Conservation (phyloP, 306 rosid species). For the Cicer judaicum region DNA sequence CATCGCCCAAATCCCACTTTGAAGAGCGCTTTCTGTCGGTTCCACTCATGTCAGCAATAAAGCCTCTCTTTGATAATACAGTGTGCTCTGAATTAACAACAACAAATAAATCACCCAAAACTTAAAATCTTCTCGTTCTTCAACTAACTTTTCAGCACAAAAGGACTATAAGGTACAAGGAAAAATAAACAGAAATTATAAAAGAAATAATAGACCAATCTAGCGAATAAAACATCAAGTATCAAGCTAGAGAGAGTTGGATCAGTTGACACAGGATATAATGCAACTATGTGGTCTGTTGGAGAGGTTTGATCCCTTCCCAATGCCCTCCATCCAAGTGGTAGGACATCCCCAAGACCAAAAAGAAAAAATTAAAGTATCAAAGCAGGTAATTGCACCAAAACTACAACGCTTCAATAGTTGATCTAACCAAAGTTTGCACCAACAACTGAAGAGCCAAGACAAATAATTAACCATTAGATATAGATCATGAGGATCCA, state of each 20-base stretch:
- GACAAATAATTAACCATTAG: conserved; percentile 4
- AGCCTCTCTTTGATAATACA: conserved; percentile 44
- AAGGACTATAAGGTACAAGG: conserved; percentile 27
- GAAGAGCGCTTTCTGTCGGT: conserved; percentile 77
- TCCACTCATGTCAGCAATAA: conserved; percentile 72
- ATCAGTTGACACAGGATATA: neutral
- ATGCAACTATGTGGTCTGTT: neutral
- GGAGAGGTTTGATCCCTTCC: neutral
- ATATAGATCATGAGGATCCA: neutral
- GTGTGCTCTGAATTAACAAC: conserved; percentile 51
- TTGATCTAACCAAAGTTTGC: neutral
- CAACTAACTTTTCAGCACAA: conserved; percentile 20
- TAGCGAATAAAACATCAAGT: neutral
- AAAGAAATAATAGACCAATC: conserved; percentile 7
- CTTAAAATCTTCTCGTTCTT: conserved; percentile 18
- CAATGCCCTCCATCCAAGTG: neutral
- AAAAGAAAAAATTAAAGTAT: neutral
- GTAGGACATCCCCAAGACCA: neutral
- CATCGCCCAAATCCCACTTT: conserved; percentile 89
- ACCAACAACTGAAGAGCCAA: neutral
- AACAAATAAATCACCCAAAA: conserved; percentile 42
- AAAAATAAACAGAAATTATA: conserved; percentile 15
- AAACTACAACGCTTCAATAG: neutral
- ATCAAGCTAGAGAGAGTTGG: neutral
- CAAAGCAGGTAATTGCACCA: conserved; percentile 1